Evolutionary conservation across 2,329 filamentous ascomycete genomes (phyloP).

Genomic region (Neonectria faginata): DNA sequence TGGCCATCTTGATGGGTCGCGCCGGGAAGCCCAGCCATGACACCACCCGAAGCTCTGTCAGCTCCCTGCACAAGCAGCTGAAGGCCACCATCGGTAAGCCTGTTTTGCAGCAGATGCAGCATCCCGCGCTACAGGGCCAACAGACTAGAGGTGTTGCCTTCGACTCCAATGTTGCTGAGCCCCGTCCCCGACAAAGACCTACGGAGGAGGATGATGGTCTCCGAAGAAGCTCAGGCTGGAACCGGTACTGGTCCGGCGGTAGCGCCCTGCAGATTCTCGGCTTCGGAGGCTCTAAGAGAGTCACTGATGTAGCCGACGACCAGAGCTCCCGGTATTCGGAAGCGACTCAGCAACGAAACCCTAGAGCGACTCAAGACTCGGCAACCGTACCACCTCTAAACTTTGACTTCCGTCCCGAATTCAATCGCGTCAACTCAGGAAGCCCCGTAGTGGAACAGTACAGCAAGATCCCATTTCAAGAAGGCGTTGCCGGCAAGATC

Average conservation of each 20-base stretch:
- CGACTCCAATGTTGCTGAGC: constrained; percentile 49
- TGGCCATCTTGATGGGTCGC: constrained; percentile 75
- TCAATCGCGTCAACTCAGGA: constrained; percentile 75
- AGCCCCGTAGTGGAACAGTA: constrained; percentile 77
- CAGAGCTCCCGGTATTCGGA: constrained; percentile 67
- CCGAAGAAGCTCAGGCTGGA: constrained; percentile 79
- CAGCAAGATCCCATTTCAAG: constrained; percentile 62
- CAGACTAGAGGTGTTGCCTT: constrained; percentile 58
- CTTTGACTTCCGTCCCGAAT: constrained; percentile 70
- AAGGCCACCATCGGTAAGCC: constrained; percentile 73
- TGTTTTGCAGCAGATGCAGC: constrained; percentile 59
- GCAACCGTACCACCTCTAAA: constrained; percentile 76
- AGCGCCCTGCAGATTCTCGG: constrained; percentile 75
- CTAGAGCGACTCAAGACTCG: constrained; percentile 72
- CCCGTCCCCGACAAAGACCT: constrained; percentile 51
- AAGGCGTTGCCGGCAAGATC: constrained; percentile 71
- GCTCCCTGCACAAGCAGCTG: constrained; percentile 71
- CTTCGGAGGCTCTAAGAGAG: constrained; percentile 62
- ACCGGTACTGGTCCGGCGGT: constrained; percentile 81
- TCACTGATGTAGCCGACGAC: constrained; percentile 65
- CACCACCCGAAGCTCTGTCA: constrained; percentile 59
- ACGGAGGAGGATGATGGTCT: constrained; percentile 56
- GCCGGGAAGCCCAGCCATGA: constrained; percentile 67
- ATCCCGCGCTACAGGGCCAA: constrained; percentile 51
- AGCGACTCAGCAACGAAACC: constrained; percentile 40